Conservation (phyloP, 2,329 filamentous ascomycete species). For the Cladophialophora bantiana region DNA sequence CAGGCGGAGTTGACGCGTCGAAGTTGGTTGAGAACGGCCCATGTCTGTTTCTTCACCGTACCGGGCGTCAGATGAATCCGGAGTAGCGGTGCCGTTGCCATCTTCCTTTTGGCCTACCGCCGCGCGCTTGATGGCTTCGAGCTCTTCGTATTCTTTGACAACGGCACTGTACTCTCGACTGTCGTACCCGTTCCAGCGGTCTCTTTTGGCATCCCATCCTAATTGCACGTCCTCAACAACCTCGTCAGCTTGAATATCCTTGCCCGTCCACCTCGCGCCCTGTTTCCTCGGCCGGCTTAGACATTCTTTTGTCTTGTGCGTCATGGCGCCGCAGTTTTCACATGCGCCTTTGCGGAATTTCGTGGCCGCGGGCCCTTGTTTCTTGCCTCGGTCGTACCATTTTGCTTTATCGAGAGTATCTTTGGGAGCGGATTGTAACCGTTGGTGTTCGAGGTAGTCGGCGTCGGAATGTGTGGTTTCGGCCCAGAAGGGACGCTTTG, state of each 20-base stretch:
- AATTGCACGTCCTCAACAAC: conserved; percentile 82
- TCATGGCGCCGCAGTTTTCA: conserved; percentile 97
- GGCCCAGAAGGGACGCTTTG: conserved; percentile 96
- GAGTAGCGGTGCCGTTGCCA: conserved; percentile 21
- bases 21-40: conserved; percentile 83
- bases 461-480: conserved; percentile 68
- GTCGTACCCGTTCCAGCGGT: conserved; percentile 99
- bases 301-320: conserved; percentile 94
- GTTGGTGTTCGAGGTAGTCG: conserved; percentile 97
- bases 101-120: conserved; percentile 55
- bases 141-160: conserved; percentile 86
- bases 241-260: conserved; percentile 93
- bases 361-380: conserved; percentile 83
- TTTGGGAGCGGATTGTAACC: conserved; percentile 63
- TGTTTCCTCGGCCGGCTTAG: conserved; percentile 85
- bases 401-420: conserved; percentile 67
- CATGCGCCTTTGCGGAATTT: conserved; percentile 98
- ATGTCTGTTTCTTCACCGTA: conserved; percentile 98
- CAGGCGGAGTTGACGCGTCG: conserved; percentile 87
- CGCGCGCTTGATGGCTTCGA: conserved; percentile 75
- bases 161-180: conserved; percentile 82
- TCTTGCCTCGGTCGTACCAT: conserved; percentile 94
- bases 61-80: conserved; percentile 57
- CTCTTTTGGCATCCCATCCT: conserved; percentile 96
- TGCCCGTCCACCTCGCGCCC: conserved; percentile 90